A percentile compares a stretch with the other conserved stretches of the same genome.
These are phyloP conservation scores for Macrotyloma uniflorum DNA, from an alignment of 306 rosid genomes.

Conservation along the genomic window DNA sequence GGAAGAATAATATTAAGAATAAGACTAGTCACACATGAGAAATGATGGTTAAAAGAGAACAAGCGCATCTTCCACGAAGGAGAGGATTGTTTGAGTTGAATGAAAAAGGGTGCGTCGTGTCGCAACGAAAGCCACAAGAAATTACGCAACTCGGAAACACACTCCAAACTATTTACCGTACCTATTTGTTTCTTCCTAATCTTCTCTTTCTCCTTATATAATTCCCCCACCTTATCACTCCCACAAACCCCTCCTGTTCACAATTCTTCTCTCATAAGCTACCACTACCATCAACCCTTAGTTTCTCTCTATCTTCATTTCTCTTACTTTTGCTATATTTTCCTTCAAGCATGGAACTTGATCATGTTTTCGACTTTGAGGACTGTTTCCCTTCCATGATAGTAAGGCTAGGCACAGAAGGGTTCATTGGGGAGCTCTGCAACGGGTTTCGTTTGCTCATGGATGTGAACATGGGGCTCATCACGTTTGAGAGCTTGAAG, in stretches of 20 bases:
- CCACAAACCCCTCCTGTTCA: background rate
- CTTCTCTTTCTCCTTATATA: slow-evolving; percentile 6
- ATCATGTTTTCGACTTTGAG: slow-evolving; percentile 50
- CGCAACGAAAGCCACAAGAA: slow-evolving; percentile 34
- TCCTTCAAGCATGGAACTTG: slow-evolving; percentile 34
- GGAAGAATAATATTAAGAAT: too few species aligned
- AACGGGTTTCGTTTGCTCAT: slow-evolving; percentile 63
- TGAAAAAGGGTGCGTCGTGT: background rate
- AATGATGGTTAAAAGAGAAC: background rate
- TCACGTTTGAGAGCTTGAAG: slow-evolving; percentile 82
- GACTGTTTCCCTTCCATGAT: slow-evolving; percentile 75
- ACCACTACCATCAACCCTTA: background rate
- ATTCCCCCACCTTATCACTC: background rate
- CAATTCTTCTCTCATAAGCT: slow-evolving; percentile 20
- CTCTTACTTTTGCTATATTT: background rate
- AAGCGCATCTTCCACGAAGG: slow-evolving; percentile 27
- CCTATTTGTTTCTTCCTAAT: background rate
- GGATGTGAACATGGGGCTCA: slow-evolving; percentile 68
- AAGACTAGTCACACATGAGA: background rate
- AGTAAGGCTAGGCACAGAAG: slow-evolving; percentile 56
- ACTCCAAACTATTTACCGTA: background rate
- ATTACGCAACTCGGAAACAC: background rate
- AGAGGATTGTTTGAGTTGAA: background rate
- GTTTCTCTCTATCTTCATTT: background rate
- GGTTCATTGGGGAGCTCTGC: slow-evolving; percentile 62